Percentiles rank a stretch among this genome's conserved stretches.
Evolutionary conservation across 352 stramenopile genomes (phyloP).

Genomic region (Globisporangium polare): DNA sequence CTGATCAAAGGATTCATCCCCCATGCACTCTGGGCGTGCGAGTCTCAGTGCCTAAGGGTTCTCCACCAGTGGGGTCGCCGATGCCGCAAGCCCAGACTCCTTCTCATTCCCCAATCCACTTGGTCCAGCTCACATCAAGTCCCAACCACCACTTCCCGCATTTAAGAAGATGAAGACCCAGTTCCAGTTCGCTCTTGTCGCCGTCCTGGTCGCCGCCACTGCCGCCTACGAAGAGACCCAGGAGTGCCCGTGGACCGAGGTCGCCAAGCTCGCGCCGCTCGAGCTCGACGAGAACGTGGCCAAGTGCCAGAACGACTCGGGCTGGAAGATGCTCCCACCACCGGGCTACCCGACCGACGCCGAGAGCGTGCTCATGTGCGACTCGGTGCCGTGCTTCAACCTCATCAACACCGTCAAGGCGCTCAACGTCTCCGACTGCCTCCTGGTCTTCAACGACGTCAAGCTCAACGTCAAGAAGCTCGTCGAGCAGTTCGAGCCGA

Average conservation of each 20-base stretch:
- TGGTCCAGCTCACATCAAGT: conserved; percentile 10
- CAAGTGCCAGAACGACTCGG: conserved; percentile 22
- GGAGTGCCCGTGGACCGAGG: conserved; percentile 11
- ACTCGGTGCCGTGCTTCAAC: conserved; percentile 20
- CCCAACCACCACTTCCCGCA: neutral
- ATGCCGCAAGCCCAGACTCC: neutral
- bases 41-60: neutral
- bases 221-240: conserved; percentile 11
- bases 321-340: conserved; percentile 30
- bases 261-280: conserved; percentile 15
- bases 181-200: conserved; percentile 7
- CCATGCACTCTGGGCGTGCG: neutral
- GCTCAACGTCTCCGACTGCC: conserved; percentile 25
- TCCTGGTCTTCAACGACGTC: conserved; percentile 21
- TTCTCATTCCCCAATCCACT: conserved; percentile 10
- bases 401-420: conserved; percentile 20
- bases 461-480: conserved; percentile 35
- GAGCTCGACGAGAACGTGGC: conserved; percentile 8
- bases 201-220: neutral
- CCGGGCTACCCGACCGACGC: conserved; percentile 16
- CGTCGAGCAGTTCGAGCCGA: conserved; percentile 23
- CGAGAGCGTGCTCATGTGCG: conserved; percentile 28
- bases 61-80: neutral
- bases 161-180: conserved; percentile 15
- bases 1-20: neutral